Evolutionary conservation across 1,139 yeast genomes (phyloP).

Genomic region (Geotrichum candidum): DNA sequence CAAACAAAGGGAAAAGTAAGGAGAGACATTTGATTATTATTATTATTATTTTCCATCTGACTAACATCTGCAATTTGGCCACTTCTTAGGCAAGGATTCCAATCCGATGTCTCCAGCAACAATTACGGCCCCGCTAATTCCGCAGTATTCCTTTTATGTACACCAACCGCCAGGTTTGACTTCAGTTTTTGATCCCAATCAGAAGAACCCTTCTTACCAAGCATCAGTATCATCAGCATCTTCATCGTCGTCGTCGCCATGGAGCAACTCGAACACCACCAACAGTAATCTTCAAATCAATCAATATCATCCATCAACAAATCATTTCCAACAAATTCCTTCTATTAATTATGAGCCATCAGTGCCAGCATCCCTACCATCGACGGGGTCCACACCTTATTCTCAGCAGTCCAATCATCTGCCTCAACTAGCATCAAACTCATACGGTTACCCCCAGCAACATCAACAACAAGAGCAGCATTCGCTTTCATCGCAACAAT

Average conservation of each 20-base stretch:
- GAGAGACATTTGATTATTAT: neutral
- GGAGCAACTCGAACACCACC: neutral
- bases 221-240: neutral
- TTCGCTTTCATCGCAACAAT: neutral
- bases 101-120: conserved; percentile 14
- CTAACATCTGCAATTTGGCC: neutral
- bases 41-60: neutral
- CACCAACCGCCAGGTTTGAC: conserved; percentile 9
- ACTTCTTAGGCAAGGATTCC: conserved; percentile 4
- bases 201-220: neutral
- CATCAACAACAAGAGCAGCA: neutral
- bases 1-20: conserved; percentile 8
- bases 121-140: neutral
- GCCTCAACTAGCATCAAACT: neutral
- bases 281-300: neutral
- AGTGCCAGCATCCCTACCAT: neutral
- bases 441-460: neutral
- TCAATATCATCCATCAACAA: neutral
- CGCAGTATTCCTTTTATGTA: conserved; percentile 4
- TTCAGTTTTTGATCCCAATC: conserved; percentile 7
- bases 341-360: neutral
- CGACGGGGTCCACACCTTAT: neutral
- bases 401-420: neutral
- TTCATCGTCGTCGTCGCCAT: neutral
- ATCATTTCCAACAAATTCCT: neutral